Evolutionary conservation across 2,329 filamentous ascomycete genomes (phyloP).

Genomic region (Cyphellophora attinorum): DNA sequence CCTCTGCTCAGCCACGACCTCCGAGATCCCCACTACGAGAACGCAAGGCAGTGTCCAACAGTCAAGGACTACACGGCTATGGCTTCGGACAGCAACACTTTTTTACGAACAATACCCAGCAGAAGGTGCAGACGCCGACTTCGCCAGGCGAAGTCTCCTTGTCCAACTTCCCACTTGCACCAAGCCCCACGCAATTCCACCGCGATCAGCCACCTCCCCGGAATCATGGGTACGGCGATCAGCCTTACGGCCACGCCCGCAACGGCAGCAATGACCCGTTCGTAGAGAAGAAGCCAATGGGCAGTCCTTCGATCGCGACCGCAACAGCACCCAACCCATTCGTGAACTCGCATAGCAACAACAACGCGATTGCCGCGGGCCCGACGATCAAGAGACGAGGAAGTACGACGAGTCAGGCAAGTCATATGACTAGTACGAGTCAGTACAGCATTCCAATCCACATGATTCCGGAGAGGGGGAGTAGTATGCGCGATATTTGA

Average conservation of each 20-base stretch:
- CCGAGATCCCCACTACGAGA: background rate
- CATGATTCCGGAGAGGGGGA: slow-evolving; percentile 16
- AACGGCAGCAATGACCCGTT: no score
- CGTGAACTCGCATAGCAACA: no score
- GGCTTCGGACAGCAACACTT: background rate
- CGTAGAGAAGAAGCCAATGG: no score
- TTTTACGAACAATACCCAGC: background rate
- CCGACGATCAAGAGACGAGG: background rate
- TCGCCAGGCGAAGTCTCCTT: slow-evolving; percentile 1
- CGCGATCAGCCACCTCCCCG: no score
- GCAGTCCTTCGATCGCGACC: no score
- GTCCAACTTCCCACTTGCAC: slow-evolving; percentile 1
- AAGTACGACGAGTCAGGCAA: background rate
- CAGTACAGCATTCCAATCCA: slow-evolving; percentile 15
- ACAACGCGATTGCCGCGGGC: background rate
- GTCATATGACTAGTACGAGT: slow-evolving; percentile 5
- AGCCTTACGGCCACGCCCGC: no score
- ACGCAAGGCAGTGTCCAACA: background rate
- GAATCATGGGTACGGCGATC: no score
- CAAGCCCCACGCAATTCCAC: background rate
- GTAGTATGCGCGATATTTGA: slow-evolving; percentile 15
- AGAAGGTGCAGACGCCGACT: background rate
- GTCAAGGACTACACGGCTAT: background rate
- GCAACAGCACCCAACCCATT: no score
- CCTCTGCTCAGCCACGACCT: background rate